Percentiles rank a stretch among this genome's conserved stretches.
phyloP scores from a whole-genome alignment of 768 basidiomycete genomes.

The Phaeolepiota aurea region DNA sequence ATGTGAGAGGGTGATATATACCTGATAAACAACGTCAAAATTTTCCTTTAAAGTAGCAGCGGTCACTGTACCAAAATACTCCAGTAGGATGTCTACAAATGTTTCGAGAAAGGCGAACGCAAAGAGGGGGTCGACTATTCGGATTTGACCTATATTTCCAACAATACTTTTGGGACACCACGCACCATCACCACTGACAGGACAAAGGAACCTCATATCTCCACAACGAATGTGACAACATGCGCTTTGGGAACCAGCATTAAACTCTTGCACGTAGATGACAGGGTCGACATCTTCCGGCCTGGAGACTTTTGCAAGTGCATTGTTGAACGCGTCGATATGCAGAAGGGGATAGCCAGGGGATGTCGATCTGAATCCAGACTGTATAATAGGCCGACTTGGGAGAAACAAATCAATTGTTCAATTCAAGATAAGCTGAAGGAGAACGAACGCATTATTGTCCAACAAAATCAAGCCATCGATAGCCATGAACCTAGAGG shows the following conservation, averaged over 20 bases:
- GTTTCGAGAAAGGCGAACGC: conserved; percentile 85
- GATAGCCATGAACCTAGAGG: conserved; percentile 52
- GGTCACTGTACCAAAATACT: conserved; percentile 85
- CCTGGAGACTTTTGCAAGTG: conserved; percentile 47
- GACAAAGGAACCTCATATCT: conserved; percentile 72
- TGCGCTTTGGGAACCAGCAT: conserved; percentile 48
- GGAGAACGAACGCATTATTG: conserved; percentile 50
- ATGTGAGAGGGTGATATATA: conserved; percentile 18
- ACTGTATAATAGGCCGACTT: conserved; percentile 80
- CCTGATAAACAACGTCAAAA: conserved; percentile 94
- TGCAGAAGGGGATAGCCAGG: conserved; percentile 77
- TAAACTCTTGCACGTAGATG: conserved; percentile 49
- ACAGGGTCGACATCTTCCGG: conserved; percentile 64
- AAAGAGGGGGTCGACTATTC: conserved; percentile 77
- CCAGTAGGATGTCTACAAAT: conserved; percentile 74
- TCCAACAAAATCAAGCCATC: conserved; percentile 80
- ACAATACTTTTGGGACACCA: neutral
- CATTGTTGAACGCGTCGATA: conserved; percentile 77
- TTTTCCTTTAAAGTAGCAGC: conserved; percentile 78
- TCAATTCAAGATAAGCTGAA: conserved; percentile 6
- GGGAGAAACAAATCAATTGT: conserved; percentile 12
- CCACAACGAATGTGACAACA: conserved; percentile 77
- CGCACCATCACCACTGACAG: conserved; percentile 80
- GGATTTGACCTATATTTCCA: conserved; percentile 11
- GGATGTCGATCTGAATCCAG: conserved; percentile 75